Evolutionary conservation across 352 stramenopile species (phyloP).

Genomic region (Peronospora farinosa): DNA sequence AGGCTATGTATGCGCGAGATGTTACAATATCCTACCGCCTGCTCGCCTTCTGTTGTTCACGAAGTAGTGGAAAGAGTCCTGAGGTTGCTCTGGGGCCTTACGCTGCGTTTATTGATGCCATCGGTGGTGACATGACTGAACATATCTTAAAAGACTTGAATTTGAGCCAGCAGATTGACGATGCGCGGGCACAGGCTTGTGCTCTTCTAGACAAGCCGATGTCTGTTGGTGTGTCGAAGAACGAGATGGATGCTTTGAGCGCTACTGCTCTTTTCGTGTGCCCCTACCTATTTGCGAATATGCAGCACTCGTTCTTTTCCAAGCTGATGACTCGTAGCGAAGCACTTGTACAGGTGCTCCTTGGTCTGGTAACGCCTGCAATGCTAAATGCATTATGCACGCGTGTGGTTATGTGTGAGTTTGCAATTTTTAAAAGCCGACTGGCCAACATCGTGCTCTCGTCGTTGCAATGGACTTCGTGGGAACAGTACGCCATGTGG

Average conservation of each 20-base stretch:
- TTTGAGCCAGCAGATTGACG: slow-evolving; percentile 73
- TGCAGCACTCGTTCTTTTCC: slow-evolving; percentile 51
- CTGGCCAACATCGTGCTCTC: slow-evolving; percentile 65
- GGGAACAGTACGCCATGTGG: slow-evolving; percentile 78
- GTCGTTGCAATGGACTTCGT: slow-evolving; percentile 77
- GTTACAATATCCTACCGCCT: slow-evolving; percentile 69
- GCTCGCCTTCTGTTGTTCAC: slow-evolving; percentile 69
- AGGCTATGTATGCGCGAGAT: slow-evolving; percentile 70
- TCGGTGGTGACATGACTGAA: slow-evolving; percentile 43
- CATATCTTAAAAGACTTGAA: slow-evolving; percentile 64
- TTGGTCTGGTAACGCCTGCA: slow-evolving; percentile 53
- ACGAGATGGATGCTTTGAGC: slow-evolving; percentile 65
- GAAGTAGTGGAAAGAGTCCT: slow-evolving; percentile 40
- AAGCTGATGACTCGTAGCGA: slow-evolving; percentile 63
- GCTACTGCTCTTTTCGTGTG: slow-evolving; percentile 48
- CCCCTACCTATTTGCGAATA: slow-evolving; percentile 66
- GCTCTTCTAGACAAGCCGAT: slow-evolving; percentile 41
- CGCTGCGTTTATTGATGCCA: slow-evolving; percentile 46
- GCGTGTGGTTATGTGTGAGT: slow-evolving; percentile 68
- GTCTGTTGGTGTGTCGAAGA: slow-evolving; percentile 18
- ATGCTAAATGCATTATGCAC: slow-evolving; percentile 55
- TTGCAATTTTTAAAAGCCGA: slow-evolving; percentile 62
- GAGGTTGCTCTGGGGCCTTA: slow-evolving; percentile 61
- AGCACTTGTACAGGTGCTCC: slow-evolving; percentile 54
- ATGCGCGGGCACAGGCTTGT: slow-evolving; percentile 56